Evolutionary conservation across 2,329 filamentous ascomycete genomes (phyloP).

Genomic region (Cladosporium phlei): DNA sequence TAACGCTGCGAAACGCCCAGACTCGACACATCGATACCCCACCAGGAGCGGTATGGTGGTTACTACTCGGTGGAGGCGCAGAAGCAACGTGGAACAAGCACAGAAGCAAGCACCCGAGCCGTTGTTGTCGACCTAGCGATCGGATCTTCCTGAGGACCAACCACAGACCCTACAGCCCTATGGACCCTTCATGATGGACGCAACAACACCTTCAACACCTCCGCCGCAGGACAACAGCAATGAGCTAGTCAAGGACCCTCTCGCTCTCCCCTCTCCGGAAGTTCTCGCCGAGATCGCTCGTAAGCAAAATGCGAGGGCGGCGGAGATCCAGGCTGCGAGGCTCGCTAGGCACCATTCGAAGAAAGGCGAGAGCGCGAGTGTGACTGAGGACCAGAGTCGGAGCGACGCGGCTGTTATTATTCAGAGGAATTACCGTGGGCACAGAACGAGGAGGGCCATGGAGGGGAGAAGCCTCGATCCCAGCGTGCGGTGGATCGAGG

Average conservation of each 20-base stretch:
- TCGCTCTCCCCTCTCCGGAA: conserved; percentile 29
- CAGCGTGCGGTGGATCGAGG: conserved; percentile 64
- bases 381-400: conserved; percentile 2
- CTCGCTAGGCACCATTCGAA: conserved; percentile 1
- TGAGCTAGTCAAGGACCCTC: conserved; percentile 18
- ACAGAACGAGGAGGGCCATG: conserved; percentile 67
- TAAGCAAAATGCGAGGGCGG: conserved; percentile 29
- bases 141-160: background rate
- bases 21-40: background rate
- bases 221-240: conserved; percentile 11
- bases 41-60: conserved; percentile 1
- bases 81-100: conserved; percentile 4
- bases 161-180: background rate
- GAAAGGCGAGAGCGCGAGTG: background rate
- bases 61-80: background rate
- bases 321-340: conserved; percentile 6
- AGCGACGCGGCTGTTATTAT: conserved; percentile 31
- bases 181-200: conserved; percentile 7
- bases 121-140: too few species aligned
- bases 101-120: conserved; percentile 11
- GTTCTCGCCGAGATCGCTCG: conserved; percentile 31
- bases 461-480: conserved; percentile 64
- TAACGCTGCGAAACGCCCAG: too few species aligned
- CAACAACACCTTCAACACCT: too few species aligned
- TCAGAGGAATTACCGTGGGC: conserved; percentile 67